phyloP scores from a whole-genome alignment of 2,329 filamentous ascomycete species.

The Zasmidium angulare region DNA sequence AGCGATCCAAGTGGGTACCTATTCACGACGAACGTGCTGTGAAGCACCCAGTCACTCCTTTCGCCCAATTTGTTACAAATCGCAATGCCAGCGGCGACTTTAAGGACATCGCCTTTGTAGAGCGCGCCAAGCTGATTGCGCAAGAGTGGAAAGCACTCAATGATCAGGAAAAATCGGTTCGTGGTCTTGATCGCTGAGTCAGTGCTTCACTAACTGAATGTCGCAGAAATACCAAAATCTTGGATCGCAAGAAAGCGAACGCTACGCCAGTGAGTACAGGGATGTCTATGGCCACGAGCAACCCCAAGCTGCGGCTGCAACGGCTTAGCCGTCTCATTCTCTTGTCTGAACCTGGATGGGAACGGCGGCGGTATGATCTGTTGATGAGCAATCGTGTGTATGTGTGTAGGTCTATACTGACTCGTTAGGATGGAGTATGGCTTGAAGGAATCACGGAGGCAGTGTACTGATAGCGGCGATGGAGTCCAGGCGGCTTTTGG shows the following conservation, averaged over 20 bases:
- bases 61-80: conserved; percentile 46
- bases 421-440: background rate
- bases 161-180: conserved; percentile 50
- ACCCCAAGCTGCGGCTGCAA: background rate
- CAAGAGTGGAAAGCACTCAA: conserved; percentile 52
- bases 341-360: background rate
- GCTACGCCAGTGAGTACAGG: conserved; percentile 16
- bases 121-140: conserved; percentile 43
- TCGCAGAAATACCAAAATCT: conserved; percentile 21
- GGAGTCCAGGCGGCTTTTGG: conserved; percentile 6
- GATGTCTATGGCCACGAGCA: conserved; percentile 26
- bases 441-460: background rate
- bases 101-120: conserved; percentile 42
- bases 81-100: conserved; percentile 52
- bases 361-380: background rate
- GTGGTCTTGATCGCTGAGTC: conserved; percentile 7
- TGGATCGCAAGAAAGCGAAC: conserved; percentile 8
- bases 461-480: background rate
- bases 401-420: background rate
- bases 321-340: background rate
- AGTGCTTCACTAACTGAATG: background rate
- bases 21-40: conserved; percentile 57
- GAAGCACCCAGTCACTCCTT: conserved; percentile 45
- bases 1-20: conserved; percentile 11
- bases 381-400: conserved; percentile 1